These are phyloP conservation scores for Arctostaphylos glauca DNA, from an alignment of 148 eudicot species.

Conservation along the genomic window DNA sequence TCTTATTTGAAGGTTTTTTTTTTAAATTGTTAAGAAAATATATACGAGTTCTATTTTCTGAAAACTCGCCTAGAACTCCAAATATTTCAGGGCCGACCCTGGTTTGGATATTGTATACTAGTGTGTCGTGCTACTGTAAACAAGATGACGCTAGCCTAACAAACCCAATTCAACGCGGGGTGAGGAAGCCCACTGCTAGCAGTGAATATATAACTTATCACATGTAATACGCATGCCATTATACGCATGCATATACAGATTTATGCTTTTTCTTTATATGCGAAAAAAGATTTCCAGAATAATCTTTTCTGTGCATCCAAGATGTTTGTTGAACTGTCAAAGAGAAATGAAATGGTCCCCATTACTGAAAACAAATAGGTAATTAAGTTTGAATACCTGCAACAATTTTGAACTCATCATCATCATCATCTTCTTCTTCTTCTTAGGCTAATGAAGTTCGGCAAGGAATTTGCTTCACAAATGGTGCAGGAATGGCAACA, in stretches of 20 bases:
- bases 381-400: neutral
- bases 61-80: too few species aligned
- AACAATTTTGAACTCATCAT: neutral
- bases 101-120: too few species aligned
- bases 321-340: neutral
- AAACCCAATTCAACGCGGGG: neutral
- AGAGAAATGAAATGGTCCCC: neutral
- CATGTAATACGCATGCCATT: too few species aligned
- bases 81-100: too few species aligned
- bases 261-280: neutral
- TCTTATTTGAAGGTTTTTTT: too few species aligned
- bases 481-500: slow-evolving; percentile 34
- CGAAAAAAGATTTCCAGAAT: neutral
- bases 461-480: slow-evolving; percentile 26
- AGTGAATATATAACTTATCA: too few species aligned
- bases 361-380: neutral
- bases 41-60: too few species aligned
- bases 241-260: too few species aligned
- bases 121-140: neutral
- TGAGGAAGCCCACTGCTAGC: neutral
- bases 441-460: too few species aligned
- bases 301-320: neutral
- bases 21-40: too few species aligned
- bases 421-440: too few species aligned
- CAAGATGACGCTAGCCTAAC: neutral